Percentiles rank a stretch among this genome's conserved stretches.
phyloP scores from a whole-genome alignment of 306 rosid genomes.

The Quercus engelmannii region DNA sequence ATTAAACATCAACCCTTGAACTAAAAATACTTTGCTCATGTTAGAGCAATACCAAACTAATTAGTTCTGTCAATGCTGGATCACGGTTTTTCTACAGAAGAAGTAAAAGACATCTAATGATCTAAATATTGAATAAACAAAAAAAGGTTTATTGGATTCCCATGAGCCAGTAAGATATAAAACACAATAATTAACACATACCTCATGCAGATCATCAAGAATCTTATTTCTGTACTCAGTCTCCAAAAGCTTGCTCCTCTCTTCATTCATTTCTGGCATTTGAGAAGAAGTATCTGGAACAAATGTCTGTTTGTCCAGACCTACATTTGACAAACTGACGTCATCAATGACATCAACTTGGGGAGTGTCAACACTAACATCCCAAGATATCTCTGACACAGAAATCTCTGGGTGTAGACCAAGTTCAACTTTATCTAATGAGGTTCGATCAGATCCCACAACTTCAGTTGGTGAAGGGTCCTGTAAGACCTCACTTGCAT shows the following conservation, averaged over 20 bases:
- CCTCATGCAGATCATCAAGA: slow-evolving; percentile 94
- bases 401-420: slow-evolving; percentile 33
- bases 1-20: slow-evolving; percentile 8
- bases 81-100: slow-evolving; percentile 9
- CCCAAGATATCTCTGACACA: slow-evolving; percentile 68
- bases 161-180: background rate
- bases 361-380: slow-evolving; percentile 80
- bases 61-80: background rate
- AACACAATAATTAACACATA: slow-evolving; percentile 14
- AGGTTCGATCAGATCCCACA: slow-evolving; percentile 38
- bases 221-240: slow-evolving; percentile 85
- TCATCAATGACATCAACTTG: slow-evolving; percentile 69
- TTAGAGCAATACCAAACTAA: slow-evolving; percentile 15
- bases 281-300: slow-evolving; percentile 37
- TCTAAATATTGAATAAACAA: background rate
- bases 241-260: slow-evolving; percentile 76
- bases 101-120: background rate
- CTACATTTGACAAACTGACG: slow-evolving; percentile 38
- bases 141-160: background rate
- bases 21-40: background rate
- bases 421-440: slow-evolving; percentile 34
- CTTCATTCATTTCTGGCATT: slow-evolving; percentile 49
- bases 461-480: slow-evolving; percentile 41
- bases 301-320: slow-evolving; percentile 40
- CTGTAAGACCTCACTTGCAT: slow-evolving; percentile 59